A percentile compares a stretch with the other conserved stretches of the same genome.
Conservation (phyloP, 2,329 filamentous ascomycete species). For the Hymenoscyphus infarciens region DNA sequence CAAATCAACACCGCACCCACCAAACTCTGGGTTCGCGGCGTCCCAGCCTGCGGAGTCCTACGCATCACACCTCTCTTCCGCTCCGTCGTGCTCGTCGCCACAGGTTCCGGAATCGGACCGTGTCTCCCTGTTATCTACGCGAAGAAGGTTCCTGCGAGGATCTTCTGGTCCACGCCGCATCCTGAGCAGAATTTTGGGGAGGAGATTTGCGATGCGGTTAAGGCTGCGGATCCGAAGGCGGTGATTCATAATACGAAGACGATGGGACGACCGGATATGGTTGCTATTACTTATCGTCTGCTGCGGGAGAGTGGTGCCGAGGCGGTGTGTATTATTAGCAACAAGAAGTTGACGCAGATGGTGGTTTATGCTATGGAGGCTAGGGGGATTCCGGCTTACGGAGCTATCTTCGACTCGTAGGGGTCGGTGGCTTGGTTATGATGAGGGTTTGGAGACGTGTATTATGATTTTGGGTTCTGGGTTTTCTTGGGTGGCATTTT, state of each 20-base stretch:
- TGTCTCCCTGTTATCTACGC: conserved; percentile 43
- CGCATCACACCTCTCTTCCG: conserved; percentile 64
- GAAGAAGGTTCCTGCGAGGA: conserved; percentile 24
- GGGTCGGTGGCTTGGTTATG: no score
- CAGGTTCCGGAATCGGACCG: conserved; percentile 71
- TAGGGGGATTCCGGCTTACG: conserved; percentile 36
- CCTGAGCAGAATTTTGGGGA: conserved; percentile 36
- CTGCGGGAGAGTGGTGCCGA: conserved; percentile 36
- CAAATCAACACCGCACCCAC: conserved; percentile 60
- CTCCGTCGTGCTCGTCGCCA: conserved; percentile 63
- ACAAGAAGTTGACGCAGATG: conserved; percentile 37
- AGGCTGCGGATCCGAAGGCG: conserved; percentile 34
- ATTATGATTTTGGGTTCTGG: no score
- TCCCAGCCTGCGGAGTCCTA: conserved; percentile 57
- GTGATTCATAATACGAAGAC: conserved; percentile 37
- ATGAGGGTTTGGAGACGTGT: neutral
- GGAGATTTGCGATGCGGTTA: conserved; percentile 35
- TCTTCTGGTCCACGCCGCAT: conserved; percentile 39
- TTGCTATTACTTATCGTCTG: conserved; percentile 32
- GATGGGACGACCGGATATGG: conserved; percentile 36
- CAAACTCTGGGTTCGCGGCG: conserved; percentile 58
- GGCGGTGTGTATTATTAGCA: conserved; percentile 40
- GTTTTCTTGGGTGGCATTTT: neutral
- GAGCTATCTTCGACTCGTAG: conserved; percentile 34
- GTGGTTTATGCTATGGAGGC: conserved; percentile 40